These are phyloP conservation scores for Hygrophila difformis DNA, from an alignment of 257 asterid species.

Conservation along the genomic window DNA sequence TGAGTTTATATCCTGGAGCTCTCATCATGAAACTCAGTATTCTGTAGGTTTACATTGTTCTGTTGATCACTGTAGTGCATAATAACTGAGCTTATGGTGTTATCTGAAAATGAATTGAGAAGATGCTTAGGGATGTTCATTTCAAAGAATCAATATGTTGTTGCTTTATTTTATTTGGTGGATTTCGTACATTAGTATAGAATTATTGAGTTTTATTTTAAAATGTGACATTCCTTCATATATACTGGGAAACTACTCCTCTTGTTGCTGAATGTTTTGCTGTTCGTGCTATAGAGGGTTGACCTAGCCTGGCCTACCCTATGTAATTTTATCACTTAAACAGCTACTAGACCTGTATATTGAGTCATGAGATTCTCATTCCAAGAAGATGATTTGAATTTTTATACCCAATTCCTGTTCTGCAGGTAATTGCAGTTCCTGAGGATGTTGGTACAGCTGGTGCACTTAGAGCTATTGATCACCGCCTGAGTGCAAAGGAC, in stretches of 20 bases:
- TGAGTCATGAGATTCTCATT: background rate
- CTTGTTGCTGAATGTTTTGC: constrained; percentile 4
- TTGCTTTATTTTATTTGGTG: too few species aligned
- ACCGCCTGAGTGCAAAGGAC: constrained; percentile 74
- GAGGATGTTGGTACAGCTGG: constrained; percentile 98
- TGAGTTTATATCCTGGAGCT: too few species aligned
- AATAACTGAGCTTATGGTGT: too few species aligned
- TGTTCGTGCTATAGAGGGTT: background rate
- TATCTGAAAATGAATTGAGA: too few species aligned
- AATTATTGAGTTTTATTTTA: too few species aligned
- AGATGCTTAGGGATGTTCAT: too few species aligned
- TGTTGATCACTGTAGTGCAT: too few species aligned
- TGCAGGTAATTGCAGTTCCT: constrained; percentile 87
- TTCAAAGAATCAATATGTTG: too few species aligned
- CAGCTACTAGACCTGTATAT: constrained; percentile 10
- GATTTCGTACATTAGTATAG: too few species aligned
- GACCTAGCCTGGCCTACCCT: constrained; percentile 13
- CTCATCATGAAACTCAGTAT: too few species aligned
- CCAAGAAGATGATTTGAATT: background rate
- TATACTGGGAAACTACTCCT: background rate
- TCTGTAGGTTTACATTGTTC: too few species aligned
- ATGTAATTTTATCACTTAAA: background rate
- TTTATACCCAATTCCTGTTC: background rate
- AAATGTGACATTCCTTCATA: too few species aligned
- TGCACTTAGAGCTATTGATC: constrained; percentile 86